Conservation (phyloP, 345 rosid species). For the Populus deltoides region DNA sequence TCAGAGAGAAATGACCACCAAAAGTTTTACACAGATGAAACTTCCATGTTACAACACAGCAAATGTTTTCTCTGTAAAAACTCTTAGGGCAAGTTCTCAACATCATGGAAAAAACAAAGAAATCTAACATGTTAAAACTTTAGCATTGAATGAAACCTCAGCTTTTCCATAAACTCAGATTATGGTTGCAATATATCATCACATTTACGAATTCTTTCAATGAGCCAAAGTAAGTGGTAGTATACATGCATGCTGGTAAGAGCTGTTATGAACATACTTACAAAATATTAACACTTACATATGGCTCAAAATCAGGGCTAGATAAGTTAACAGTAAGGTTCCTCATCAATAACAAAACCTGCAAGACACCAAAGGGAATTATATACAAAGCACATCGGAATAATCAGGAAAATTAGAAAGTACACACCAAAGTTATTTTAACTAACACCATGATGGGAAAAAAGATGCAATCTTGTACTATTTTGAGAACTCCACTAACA, state of each 20-base stretch:
- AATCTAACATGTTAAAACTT: neutral
- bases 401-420: neutral
- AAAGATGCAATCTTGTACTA: too few species aligned
- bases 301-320: constrained; percentile 78
- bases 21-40: neutral
- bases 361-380: constrained; percentile 27
- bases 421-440: neutral
- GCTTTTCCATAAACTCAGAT: neutral
- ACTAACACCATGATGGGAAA: too few species aligned
- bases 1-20: neutral
- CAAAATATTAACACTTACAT: constrained; percentile 48
- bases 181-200: neutral
- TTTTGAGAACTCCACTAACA: too few species aligned
- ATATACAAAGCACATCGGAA: neutral
- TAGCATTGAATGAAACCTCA: neutral
- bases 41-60: too few species aligned
- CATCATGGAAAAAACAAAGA: neutral
- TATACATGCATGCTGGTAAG: neutral
- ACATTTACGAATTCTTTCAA: neutral
- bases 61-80: neutral
- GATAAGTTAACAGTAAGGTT: constrained; percentile 84
- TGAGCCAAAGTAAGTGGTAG: neutral
- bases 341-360: constrained; percentile 89
- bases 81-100: neutral
- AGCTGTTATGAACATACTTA: neutral